Evolutionary conservation across 1,139 yeast genomes (phyloP).

Genomic region (Nakaseomyces kungkrabaensis): DNA sequence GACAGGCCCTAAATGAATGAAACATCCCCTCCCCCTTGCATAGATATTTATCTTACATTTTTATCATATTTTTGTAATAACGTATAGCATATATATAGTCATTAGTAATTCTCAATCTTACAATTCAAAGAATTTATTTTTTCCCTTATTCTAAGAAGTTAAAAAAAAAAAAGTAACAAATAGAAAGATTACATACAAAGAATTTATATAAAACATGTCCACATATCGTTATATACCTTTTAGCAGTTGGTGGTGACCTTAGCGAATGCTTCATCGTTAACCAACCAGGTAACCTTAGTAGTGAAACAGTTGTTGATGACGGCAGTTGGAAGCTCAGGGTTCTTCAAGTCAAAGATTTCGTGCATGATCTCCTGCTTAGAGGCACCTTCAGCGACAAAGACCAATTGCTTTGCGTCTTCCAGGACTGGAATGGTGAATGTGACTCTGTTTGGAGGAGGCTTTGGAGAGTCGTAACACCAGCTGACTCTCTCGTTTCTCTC

Average conservation of each 20-base stretch:
- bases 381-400: constrained; percentile 85
- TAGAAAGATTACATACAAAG: too few relatives aligned
- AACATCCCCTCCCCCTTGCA: neutral
- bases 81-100: too few relatives aligned
- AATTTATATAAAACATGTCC: too few relatives aligned
- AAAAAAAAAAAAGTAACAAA: too few relatives aligned
- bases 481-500: constrained; percentile 83
- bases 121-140: too few relatives aligned
- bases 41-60: too few relatives aligned
- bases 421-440: constrained; percentile 90
- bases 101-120: too few relatives aligned
- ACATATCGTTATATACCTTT: neutral
- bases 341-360: constrained; percentile 50
- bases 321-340: constrained; percentile 57
- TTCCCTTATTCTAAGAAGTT: too few relatives aligned
- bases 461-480: constrained; percentile 88
- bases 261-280: constrained; percentile 58
- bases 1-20: constrained; percentile 10
- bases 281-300: constrained; percentile 64
- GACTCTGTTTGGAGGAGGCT: constrained; percentile 82
- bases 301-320: constrained; percentile 48
- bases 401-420: constrained; percentile 56
- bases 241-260: constrained; percentile 11
- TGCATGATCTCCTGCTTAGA: constrained; percentile 68
- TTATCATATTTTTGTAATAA: too few relatives aligned